These are phyloP conservation scores for Ophiostoma ips DNA, from an alignment of 2,329 filamentous ascomycete genomes.

Conservation along the genomic window DNA sequence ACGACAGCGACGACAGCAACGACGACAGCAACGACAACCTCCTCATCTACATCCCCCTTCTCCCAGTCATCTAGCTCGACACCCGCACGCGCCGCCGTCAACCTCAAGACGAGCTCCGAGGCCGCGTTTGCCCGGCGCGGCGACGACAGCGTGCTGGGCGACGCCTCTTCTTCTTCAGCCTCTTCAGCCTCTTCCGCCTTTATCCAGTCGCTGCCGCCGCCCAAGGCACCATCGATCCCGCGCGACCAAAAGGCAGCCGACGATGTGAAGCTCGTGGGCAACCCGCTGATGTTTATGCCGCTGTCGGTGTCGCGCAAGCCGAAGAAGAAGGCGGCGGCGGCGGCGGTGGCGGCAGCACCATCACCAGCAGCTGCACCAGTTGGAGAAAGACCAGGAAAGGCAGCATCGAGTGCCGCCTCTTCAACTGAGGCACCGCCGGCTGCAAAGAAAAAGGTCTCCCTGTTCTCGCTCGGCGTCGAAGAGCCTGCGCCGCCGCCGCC, in stretches of 20 bases:
- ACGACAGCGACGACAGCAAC: slow-evolving; percentile 19
- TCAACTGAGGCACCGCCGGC: not conserved
- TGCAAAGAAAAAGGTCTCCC: not conserved
- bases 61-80: slow-evolving; percentile 16
- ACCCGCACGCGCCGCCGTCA: slow-evolving; percentile 45
- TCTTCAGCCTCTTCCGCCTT: not conserved
- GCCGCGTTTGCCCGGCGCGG: slow-evolving; percentile 57
- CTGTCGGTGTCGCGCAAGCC: slow-evolving; percentile 68
- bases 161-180: slow-evolving; percentile 12
- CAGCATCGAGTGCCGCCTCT: not conserved
- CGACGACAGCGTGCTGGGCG: not conserved
- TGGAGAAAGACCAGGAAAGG: too few relatives aligned
- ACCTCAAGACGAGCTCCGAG: slow-evolving; percentile 68
- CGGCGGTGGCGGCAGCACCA: slow-evolving; percentile 11
- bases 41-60: not conserved
- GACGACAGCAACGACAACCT: slow-evolving; percentile 13
- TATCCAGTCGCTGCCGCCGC: slow-evolving; percentile 24
- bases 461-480: too few relatives aligned
- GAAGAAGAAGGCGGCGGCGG: slow-evolving; percentile 1
- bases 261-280: slow-evolving; percentile 57
- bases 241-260: slow-evolving; percentile 44
- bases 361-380: too few relatives aligned
- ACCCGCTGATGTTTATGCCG: slow-evolving; percentile 78
- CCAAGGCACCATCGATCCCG: slow-evolving; percentile 34
- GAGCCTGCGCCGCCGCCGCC: slow-evolving; percentile 10